Conservation (phyloP, 2,329 filamentous ascomycete genomes). For the Mariannaea sp. region DNA sequence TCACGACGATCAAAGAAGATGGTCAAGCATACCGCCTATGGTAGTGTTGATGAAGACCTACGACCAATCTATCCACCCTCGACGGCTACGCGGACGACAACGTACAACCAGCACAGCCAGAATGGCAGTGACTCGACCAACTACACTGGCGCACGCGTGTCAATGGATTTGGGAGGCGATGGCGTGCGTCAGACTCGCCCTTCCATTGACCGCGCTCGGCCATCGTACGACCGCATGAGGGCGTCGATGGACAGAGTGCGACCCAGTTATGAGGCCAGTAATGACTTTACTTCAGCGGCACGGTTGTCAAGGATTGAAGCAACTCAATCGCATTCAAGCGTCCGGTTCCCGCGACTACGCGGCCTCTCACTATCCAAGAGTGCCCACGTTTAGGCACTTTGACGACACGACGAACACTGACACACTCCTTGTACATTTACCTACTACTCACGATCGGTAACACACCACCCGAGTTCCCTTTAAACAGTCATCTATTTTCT, state of each 20-base stretch:
- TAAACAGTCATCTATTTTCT: constrained; percentile 20
- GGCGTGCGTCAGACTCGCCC: constrained; percentile 47
- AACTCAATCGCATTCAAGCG: constrained; percentile 55
- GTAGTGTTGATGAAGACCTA: constrained; percentile 81
- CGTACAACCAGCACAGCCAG: constrained; percentile 79
- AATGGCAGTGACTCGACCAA: constrained; percentile 95
- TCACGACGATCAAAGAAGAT: constrained; percentile 49
- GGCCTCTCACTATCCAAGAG: constrained; percentile 51
- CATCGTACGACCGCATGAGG: constrained; percentile 86
- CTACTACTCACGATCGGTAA: constrained; percentile 28
- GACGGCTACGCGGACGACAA: constrained; percentile 75
- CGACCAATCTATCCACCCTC: constrained; percentile 94
- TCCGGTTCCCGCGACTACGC: constrained; percentile 47
- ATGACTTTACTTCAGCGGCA: constrained; percentile 89
- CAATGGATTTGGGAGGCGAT: constrained; percentile 53
- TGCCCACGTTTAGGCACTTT: constrained; percentile 42
- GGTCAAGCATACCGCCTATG: constrained; percentile 62
- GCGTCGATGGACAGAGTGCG: constrained; percentile 85
- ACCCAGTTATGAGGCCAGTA: constrained; percentile 83
- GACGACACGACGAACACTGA: constrained; percentile 25
- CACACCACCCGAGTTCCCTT: constrained; percentile 21
- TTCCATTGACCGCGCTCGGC: constrained; percentile 71
- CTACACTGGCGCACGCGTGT: constrained; percentile 72
- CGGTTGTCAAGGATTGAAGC: constrained; percentile 85
- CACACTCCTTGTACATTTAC: constrained; percentile 40